Evolutionary conservation across 1,284 basidiomycete species (phyloP), one percentile per base, ranked within the genome.

Genomic region (Boletellus sp.): DNA sequence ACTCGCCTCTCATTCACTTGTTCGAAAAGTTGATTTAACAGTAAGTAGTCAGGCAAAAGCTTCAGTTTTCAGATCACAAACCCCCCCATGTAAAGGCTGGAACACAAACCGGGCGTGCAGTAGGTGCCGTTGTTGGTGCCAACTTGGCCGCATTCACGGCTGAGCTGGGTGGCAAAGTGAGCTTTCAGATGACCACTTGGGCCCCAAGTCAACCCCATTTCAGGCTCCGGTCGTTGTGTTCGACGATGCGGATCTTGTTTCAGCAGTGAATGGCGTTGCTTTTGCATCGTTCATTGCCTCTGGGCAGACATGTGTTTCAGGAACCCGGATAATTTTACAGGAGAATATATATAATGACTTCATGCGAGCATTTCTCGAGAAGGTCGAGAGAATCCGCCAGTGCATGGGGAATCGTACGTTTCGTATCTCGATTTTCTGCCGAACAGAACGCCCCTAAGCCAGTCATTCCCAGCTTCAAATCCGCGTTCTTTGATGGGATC

Each of bases 281-380:
- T 91, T 91, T 60, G 83, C 88, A n/a, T 78, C 83, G 1, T 92
- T 91, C 56, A 71, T 91, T 30, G 88, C 88, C 1, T 89, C 88
- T 26, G 89, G 90, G 2, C 89, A 92, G 68, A 91, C 88, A 13
- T 91, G 87, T 52, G 84, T 91, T 17, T 89, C 87, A 4, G 87
- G 87, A 19, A 81, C 87, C 14, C 76, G 87, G 9, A 69, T 91
- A 21, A 73, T 91, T 8, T 66, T 91, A 4, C 87, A 90, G 50
- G 76, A 81, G 33, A 63, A 62, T 8, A 76, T 91, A 41, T 87
- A 87, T 54, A 76, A 85, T 36, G 61, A 67, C 4, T 91, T 91
- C 63, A 74, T 90, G 69, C 56, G 62, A 6, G 60, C 59, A 14
- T 83, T 90, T 61, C 56, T 87, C 13, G 63, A 72, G 46, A 90